These are phyloP conservation scores for Pseudofabraea citricarpa DNA, from an alignment of 2,329 filamentous ascomycete genomes.

Conservation along the genomic window DNA sequence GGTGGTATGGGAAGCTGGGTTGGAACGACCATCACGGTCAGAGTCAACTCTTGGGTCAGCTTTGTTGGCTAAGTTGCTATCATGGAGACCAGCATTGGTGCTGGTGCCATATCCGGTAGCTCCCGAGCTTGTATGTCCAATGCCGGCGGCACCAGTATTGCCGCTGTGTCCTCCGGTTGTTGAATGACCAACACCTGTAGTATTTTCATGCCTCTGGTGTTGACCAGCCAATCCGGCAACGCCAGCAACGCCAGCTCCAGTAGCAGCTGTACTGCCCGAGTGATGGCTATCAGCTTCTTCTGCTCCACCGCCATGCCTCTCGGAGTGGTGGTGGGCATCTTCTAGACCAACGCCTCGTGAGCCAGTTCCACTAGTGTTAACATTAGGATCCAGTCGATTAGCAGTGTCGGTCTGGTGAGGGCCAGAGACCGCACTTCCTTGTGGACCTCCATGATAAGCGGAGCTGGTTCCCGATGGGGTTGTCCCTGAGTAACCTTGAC, in stretches of 20 bases:
- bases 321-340: constrained; percentile 13
- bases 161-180: not conserved
- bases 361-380: constrained; percentile 5
- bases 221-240: not conserved
- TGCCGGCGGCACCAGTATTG: not conserved
- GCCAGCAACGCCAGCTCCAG: not conserved
- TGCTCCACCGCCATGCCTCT: constrained; percentile 18
- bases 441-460: constrained; percentile 1
- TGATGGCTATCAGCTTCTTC: constrained; percentile 19
- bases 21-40: constrained; percentile 7
- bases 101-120: constrained; percentile 23
- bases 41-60: constrained; percentile 32
- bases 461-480: not conserved
- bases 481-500: constrained; percentile 2
- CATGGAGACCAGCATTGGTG: constrained; percentile 28
- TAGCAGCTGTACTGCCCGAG: not conserved
- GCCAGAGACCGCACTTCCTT: constrained; percentile 18
- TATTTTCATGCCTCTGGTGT: not conserved
- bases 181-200: not conserved
- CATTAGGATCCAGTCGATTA: constrained; percentile 23
- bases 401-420: constrained; percentile 21
- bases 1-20: no score
- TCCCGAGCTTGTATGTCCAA: not conserved
- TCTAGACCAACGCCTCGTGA: constrained; percentile 6
- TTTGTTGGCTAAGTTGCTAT: constrained; percentile 32